Evolutionary conservation across 495 filamentous ascomycete species (phyloP).

Genomic region (Tetracladium setigerum): DNA sequence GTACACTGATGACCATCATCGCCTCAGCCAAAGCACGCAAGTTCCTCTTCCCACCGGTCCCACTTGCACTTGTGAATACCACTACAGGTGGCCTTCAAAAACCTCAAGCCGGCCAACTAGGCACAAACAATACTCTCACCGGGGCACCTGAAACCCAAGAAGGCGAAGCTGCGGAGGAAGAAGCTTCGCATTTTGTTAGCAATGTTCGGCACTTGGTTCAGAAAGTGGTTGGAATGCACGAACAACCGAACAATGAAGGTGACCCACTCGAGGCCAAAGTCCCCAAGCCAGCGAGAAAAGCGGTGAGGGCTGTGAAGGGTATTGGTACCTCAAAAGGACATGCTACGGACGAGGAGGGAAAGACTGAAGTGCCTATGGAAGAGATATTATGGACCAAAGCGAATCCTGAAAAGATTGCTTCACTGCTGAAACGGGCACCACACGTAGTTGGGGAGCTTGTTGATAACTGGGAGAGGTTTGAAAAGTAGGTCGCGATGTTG

Average conservation of each 20-base stretch:
- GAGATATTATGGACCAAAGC: slow-evolving; percentile 65
- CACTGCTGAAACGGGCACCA: neutral
- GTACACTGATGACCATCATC: slow-evolving; percentile 53
- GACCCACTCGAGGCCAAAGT: slow-evolving; percentile 24
- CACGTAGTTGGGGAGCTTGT: slow-evolving; percentile 50
- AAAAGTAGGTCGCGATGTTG: slow-evolving; percentile 37
- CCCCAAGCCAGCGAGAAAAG: slow-evolving; percentile 52
- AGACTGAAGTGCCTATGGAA: slow-evolving; percentile 76
- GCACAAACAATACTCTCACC: slow-evolving; percentile 67
- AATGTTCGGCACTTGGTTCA: slow-evolving; percentile 38
- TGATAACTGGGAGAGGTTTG: slow-evolving; percentile 71
- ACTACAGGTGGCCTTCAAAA: slow-evolving; percentile 57
- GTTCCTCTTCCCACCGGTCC: slow-evolving; percentile 64
- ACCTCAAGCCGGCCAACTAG: slow-evolving; percentile 57
- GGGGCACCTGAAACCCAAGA: slow-evolving; percentile 78
- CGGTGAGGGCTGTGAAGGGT: slow-evolving; percentile 43
- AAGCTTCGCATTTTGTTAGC: slow-evolving; percentile 71
- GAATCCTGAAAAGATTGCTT: slow-evolving; percentile 62
- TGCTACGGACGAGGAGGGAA: slow-evolving; percentile 49
- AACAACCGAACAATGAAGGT: neutral
- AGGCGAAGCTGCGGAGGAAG: slow-evolving; percentile 77
- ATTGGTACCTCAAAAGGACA: slow-evolving; percentile 42
- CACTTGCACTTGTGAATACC: slow-evolving; percentile 51
- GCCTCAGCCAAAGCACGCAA: slow-evolving; percentile 53
- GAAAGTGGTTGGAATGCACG: slow-evolving; percentile 3